Base-by-base conservation (phyloP, 306 rosid genomes). In the Fragaria iinumae region DNA sequence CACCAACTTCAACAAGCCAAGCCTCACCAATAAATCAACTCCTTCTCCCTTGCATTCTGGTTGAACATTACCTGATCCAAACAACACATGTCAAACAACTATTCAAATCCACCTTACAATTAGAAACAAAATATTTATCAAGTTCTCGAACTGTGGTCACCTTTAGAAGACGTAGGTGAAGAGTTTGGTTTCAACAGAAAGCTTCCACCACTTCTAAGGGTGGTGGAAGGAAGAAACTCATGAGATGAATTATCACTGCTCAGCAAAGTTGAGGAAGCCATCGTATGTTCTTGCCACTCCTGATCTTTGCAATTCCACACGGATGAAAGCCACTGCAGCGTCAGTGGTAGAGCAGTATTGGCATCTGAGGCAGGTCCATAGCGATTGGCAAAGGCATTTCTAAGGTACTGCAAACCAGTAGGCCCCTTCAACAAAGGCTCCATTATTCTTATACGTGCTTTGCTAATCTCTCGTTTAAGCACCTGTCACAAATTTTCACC, bases 381-480 rank as follows among this genome's bases (percentile, higher is more conserved):
- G 67, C 89, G 89, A 78, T 86, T 90, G 67, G 89, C 80, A 82
- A 95, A 95, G 56, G 93, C 89, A 83, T 88, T 92, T 82, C 87
- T 86, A 16, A 95, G 97, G 82, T 95, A 95, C 71, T 95, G 96
- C 72, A 90, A 77, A 76, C 99, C 99, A 66, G 93, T 86, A 71
- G 99, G 90, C 6, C 99, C 99, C 81, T 85, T 88, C 59, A 95
- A 73, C 83, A 92, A 78, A 78, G 96, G 94, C 84, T 92, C 92
- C 87, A 90, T 83, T 48, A 92, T 59, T 82, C 75, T 80, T 71
- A 95, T 78, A 13, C 97, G 95, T 49, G 99, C 97, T 88, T 84
- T 88, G 86, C 99, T 92, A 49, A 95, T 95, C 87, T 92, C 98
- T 77, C 69, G 89, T 83, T 90, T 95, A 29, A 95, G 96, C 73